phyloP scores from a whole-genome alignment of 192 early-diverging fungal species.

The Piromyces finnis region DNA sequence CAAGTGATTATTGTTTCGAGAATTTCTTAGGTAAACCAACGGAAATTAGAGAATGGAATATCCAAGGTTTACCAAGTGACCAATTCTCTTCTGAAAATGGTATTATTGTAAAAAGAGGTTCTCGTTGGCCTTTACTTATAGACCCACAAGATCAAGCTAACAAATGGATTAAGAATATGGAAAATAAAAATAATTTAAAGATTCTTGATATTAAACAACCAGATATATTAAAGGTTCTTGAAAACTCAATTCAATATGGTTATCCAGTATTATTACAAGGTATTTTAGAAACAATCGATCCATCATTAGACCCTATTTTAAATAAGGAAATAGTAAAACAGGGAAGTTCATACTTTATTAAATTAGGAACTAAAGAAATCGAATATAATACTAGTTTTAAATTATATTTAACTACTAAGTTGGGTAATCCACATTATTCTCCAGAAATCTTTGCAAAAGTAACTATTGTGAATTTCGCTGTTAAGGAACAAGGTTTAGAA shows the following conservation, averaged over 20 bases:
- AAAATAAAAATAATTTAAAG: neutral
- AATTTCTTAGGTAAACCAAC: slow-evolving; percentile 1
- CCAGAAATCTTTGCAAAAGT: slow-evolving; percentile 47
- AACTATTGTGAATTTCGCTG: slow-evolving; percentile 42
- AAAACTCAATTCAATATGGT: slow-evolving; percentile 35
- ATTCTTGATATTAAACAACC: neutral
- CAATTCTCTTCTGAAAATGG: neutral
- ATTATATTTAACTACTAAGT: slow-evolving; percentile 39
- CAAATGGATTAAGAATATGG: neutral
- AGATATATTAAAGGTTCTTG: slow-evolving; percentile 17
- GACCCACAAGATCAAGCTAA: neutral
- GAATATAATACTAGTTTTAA: slow-evolving; percentile 42
- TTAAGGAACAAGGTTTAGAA: slow-evolving; percentile 40
- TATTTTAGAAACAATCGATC: slow-evolving; percentile 28
- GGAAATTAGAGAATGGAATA: slow-evolving; percentile 28
- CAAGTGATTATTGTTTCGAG: neutral
- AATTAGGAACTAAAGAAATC: slow-evolving; percentile 37
- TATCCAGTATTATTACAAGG: slow-evolving; percentile 36
- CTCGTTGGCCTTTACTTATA: neutral
- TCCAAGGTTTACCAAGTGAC: slow-evolving; percentile 18
- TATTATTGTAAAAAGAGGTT: neutral
- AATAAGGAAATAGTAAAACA: slow-evolving; percentile 40
- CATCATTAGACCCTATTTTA: slow-evolving; percentile 30
- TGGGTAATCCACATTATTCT: slow-evolving; percentile 35
- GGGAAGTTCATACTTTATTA: slow-evolving; percentile 26